Evolutionary conservation across 2,329 filamentous ascomycete species (phyloP), one percentile per base, ranked within the genome.

Genomic region (Sporothrix inflata): DNA sequence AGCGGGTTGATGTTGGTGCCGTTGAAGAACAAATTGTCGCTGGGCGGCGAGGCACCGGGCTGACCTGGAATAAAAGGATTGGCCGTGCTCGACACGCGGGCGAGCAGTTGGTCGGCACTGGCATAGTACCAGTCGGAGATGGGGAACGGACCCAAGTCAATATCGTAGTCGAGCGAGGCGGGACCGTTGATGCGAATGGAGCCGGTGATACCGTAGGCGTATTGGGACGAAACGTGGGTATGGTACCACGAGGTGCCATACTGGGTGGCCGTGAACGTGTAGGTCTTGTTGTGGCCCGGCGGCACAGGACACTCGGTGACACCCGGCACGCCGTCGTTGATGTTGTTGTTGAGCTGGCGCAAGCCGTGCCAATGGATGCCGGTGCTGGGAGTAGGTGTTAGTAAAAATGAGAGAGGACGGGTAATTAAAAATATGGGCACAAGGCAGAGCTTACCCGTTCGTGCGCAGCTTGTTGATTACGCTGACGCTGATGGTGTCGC

Each of bases 101-200:
- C 7, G 53, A 79, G 81, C 1, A 84, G 76, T 70, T 81, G 75
- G 68, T 83, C 83, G 3, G 81, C 80, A 0, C 82, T 84, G 7
- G 74, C 74, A 73, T 87, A 85, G 74, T 84, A 84, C 87, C 88
- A 89, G 74, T 89, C 88, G 7, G 82, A 83, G 60, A 89, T 81
- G 5, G 84, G 81, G 3, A 86, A 80, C 5, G 82, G 75, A 9
- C 87, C 87, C 0, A 88, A 81, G 75, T 89, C 87, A 53, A 84
- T 80, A 70, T 89, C 86, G 77, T 86, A 87, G 73, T 74, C 66
- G 24, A 74, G 72, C 8, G 79, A 79, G 9, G 77, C 75, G 77
- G 75, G 73, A 57, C 85, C 85, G 72, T 86, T 79, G 73, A 87
- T 84, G 47, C 85, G 77, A 30, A 89, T 83, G 0, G 82, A 79